A percentile compares a stretch with the other conserved stretches of the same genome.
Conservation (phyloP, 2,329 filamentous ascomycete species). For the Phialophora tarda region DNA sequence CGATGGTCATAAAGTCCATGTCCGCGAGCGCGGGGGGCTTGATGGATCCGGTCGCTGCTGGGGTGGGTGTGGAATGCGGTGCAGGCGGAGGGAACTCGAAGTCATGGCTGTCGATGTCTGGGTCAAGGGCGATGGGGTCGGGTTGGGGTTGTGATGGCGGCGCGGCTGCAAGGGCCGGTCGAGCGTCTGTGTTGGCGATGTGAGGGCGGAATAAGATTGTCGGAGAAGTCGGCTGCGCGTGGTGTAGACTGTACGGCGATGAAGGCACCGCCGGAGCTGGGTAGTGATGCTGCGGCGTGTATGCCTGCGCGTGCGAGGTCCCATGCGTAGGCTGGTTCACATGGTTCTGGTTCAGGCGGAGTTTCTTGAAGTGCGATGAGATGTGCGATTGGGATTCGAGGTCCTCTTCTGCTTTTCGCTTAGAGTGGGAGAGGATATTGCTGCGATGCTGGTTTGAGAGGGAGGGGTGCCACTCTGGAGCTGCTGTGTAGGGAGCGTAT, state of each 20-base stretch:
- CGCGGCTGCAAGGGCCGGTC: conserved; percentile 15
- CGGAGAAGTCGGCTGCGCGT: conserved; percentile 2
- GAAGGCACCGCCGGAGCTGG: conserved; percentile 10
- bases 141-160: not conserved
- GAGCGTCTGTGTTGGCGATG: conserved; percentile 25
- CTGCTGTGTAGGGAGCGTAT: conserved; percentile 20
- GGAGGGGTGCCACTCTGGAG: conserved; percentile 17
- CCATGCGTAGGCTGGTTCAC: conserved; percentile 10
- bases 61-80: conserved; percentile 10
- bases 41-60: not conserved
- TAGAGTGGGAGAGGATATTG: conserved; percentile 25
- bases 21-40: conserved; percentile 14
- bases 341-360: conserved; percentile 31
- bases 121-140: not conserved
- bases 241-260: not conserved
- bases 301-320: not conserved
- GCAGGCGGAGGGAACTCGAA: not conserved
- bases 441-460: conserved; percentile 27
- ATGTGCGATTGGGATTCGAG: conserved; percentile 36
- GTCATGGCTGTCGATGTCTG: conserved; percentile 2
- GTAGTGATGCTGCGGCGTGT: not conserved
- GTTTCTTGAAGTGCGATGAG: conserved; percentile 37
- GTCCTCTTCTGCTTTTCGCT: conserved; percentile 33
- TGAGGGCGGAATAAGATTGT: conserved; percentile 23
- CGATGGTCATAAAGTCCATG: conserved; percentile 76